Conservation (phyloP, 768 basidiomycete species). For the Hygrophorus pudorinus region DNA sequence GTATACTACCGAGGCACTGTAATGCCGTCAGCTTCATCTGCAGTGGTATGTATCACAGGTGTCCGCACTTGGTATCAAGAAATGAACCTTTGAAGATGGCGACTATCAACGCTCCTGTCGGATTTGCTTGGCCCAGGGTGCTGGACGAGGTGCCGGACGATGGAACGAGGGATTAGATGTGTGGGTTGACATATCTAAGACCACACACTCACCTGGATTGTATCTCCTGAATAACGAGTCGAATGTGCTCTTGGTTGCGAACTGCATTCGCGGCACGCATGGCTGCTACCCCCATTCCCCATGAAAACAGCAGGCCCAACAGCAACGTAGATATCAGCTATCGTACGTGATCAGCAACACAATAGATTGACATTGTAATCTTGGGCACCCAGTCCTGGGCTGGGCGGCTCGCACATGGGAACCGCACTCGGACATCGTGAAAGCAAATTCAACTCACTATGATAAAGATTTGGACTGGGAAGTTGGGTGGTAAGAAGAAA, state of each 20-base stretch:
- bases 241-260: constrained; percentile 24
- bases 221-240: constrained; percentile 22
- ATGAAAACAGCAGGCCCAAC: constrained; percentile 34
- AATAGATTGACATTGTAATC: background rate
- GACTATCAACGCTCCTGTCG: constrained; percentile 12
- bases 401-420: too few relatives aligned
- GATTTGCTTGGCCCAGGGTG: constrained; percentile 15
- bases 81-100: constrained; percentile 28
- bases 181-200: background rate
- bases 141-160: constrained; percentile 12
- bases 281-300: constrained; percentile 35
- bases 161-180: constrained; percentile 3
- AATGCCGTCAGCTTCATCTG: background rate
- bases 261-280: constrained; percentile 32
- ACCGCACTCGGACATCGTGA: background rate
- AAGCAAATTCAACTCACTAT: constrained; percentile 24
- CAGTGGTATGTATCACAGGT: background rate
- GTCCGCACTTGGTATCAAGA: constrained; percentile 30
- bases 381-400: too few relatives aligned
- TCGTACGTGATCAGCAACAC: background rate
- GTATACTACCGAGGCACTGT: constrained; percentile 32
- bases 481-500: constrained; percentile 37
- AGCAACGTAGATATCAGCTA: constrained; percentile 34
- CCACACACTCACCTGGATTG: constrained; percentile 25
- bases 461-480: constrained; percentile 39